Evolutionary conservation across 352 stramenopile genomes (phyloP).

Genomic region (Pythium monospermum): DNA sequence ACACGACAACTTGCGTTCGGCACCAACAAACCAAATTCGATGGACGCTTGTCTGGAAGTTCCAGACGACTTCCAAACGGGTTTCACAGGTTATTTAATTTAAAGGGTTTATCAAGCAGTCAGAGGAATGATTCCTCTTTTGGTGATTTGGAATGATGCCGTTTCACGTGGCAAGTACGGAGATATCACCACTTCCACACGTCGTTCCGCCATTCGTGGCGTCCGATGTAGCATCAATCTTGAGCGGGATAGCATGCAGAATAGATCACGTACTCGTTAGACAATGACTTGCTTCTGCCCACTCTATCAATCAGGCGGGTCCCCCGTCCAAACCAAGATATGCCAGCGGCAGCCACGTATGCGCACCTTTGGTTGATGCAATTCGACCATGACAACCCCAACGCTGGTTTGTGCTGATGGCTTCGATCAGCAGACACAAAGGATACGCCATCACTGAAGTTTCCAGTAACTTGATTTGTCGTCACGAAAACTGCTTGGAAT

Average conservation of each 20-base stretch:
- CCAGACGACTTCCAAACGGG: no score
- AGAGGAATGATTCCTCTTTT: slow-evolving; percentile 29
- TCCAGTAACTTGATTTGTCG: slow-evolving; percentile 79
- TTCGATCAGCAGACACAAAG: slow-evolving; percentile 4
- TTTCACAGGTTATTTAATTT: no score
- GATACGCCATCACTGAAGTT: slow-evolving; percentile 37
- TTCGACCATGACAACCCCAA: slow-evolving; percentile 78
- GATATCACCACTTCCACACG: slow-evolving; percentile 54
- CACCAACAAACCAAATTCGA: no score
- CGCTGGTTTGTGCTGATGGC: slow-evolving; percentile 42
- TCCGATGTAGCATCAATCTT: slow-evolving; percentile 52
- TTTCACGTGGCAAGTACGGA: slow-evolving; percentile 32
- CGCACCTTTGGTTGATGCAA: slow-evolving; percentile 80
- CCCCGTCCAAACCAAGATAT: background rate
- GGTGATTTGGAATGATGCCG: slow-evolving; percentile 57
- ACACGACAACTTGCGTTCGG: no score
- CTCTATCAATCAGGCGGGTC: no score
- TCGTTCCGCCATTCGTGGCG: slow-evolving; percentile 21
- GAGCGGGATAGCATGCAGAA: background rate
- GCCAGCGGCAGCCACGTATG: background rate
- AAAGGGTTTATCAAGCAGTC: slow-evolving; percentile 7
- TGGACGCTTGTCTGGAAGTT: no score
- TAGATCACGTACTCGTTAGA: no score
- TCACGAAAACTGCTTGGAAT: slow-evolving; percentile 67
- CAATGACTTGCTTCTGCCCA: background rate